phyloP scores from a whole-genome alignment of 805 yeast species.

The Lachancea meyersii region DNA sequence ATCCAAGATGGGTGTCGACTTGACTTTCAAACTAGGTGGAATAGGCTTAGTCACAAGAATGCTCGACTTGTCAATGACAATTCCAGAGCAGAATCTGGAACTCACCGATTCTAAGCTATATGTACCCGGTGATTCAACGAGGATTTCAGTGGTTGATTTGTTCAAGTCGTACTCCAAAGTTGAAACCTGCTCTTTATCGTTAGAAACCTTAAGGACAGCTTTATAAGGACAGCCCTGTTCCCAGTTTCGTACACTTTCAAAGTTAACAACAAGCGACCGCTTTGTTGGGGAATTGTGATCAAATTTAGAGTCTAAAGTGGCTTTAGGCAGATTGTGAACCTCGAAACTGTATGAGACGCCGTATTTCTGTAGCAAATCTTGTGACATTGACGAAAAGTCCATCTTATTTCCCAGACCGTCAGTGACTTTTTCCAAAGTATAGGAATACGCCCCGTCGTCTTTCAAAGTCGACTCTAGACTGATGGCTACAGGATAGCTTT shows the following conservation, averaged over 20 bases:
- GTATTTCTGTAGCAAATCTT: constrained; percentile 26
- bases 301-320: constrained; percentile 40
- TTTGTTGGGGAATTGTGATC: constrained; percentile 35
- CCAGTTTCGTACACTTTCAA: constrained; percentile 26
- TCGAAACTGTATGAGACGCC: constrained; percentile 41
- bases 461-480: constrained; percentile 38
- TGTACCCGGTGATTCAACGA: constrained; percentile 55
- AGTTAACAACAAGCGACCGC: constrained; percentile 31
- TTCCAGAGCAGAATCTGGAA: constrained; percentile 64
- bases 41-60: constrained; percentile 54
- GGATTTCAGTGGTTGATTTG: constrained; percentile 30
- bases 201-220: constrained; percentile 32
- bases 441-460: constrained; percentile 49
- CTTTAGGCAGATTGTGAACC: constrained; percentile 51
- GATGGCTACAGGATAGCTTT: constrained; percentile 39
- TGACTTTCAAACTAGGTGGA: constrained; percentile 42
- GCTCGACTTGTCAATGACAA: constrained; percentile 48
- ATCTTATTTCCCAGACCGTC: constrained; percentile 64
- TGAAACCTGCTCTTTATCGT: constrained; percentile 22
- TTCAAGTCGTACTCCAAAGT: constrained; percentile 21
- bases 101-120: constrained; percentile 50
- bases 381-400: constrained; percentile 34
- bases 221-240: constrained; percentile 31
- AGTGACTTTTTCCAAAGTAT: constrained; percentile 49
- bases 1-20: constrained; percentile 55